Percentiles rank a stretch among this genome's conserved stretches.
These are phyloP conservation scores for Curvularia spicifera DNA, from an alignment of 2,329 filamentous ascomycete species.

Conservation along the genomic window DNA sequence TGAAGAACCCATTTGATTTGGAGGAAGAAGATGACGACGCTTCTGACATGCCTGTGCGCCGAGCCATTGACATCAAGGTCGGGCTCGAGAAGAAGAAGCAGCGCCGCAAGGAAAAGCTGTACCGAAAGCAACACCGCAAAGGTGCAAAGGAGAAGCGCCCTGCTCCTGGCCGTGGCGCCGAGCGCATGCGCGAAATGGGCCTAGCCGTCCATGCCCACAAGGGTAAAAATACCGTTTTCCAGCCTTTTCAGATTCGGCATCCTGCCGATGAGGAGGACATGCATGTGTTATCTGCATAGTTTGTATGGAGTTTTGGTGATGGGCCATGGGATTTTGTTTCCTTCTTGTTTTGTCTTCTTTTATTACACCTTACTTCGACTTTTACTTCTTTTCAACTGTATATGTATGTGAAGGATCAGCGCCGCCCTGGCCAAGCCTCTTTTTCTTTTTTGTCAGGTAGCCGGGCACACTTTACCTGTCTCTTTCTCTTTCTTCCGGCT, in stretches of 20 bases:
- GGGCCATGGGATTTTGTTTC: background rate
- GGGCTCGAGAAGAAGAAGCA: slow-evolving; percentile 93
- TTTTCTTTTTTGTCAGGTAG: background rate
- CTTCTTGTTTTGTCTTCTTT: background rate
- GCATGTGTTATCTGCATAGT: slow-evolving; percentile 55
- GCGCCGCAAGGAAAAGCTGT: slow-evolving; percentile 89
- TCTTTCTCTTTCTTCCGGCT: background rate
- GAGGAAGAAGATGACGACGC: slow-evolving; percentile 48
- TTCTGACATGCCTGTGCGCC: slow-evolving; percentile 72
- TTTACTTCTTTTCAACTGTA: background rate
- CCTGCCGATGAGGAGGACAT: slow-evolving; percentile 46
- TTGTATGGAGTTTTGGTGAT: background rate
- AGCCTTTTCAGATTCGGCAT: slow-evolving; percentile 33
- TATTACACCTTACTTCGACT: too few relatives aligned
- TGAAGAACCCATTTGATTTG: slow-evolving; percentile 40
- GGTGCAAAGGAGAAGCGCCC: slow-evolving; percentile 74
- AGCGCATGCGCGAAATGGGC: slow-evolving; percentile 92
- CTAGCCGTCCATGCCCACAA: slow-evolving; percentile 82
- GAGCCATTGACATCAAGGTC: slow-evolving; percentile 92
- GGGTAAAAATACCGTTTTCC: slow-evolving; percentile 39
- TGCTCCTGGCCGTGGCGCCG: slow-evolving; percentile 78
- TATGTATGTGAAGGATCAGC: slow-evolving; percentile 5
- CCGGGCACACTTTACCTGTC: slow-evolving; percentile 1
- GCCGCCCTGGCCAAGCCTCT: background rate
- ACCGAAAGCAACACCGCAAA: slow-evolving; percentile 86